Conservation (phyloP, 768 basidiomycete species). For the Phlegmacium glaucopus region DNA sequence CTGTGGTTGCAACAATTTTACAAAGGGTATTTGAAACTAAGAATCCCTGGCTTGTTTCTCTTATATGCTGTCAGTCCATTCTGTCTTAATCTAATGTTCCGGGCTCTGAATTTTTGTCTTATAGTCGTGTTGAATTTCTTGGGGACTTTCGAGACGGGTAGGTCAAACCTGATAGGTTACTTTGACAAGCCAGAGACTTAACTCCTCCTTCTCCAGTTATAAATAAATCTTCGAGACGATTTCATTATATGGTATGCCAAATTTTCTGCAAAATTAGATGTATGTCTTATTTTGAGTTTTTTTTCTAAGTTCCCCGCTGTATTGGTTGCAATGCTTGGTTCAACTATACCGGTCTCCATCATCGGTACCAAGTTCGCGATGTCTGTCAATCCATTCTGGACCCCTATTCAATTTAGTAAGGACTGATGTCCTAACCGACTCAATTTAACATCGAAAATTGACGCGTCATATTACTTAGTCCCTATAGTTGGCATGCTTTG, state of each 20-base stretch:
- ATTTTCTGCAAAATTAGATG: not conserved
- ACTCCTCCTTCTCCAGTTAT: slow-evolving; percentile 43
- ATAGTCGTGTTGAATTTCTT: slow-evolving; percentile 71
- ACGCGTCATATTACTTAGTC: slow-evolving; percentile 37
- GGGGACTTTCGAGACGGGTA: slow-evolving; percentile 76
- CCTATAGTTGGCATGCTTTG: slow-evolving; percentile 87
- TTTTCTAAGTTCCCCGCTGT: slow-evolving; percentile 57
- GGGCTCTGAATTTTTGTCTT: not conserved
- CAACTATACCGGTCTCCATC: slow-evolving; percentile 77
- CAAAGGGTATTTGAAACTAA: slow-evolving; percentile 74
- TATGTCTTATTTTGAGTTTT: not conserved
- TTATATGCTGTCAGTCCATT: slow-evolving; percentile 60
- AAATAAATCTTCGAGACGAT: slow-evolving; percentile 76
- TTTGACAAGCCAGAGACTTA: not conserved
- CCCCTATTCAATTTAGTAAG: slow-evolving; percentile 76
- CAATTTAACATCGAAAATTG: not conserved
- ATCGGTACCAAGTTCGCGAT: slow-evolving; percentile 76
- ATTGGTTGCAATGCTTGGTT: slow-evolving; percentile 64
- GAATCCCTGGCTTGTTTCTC: slow-evolving; percentile 70
- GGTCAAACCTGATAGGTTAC: slow-evolving; percentile 14
- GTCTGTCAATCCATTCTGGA: slow-evolving; percentile 78
- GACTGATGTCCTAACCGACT: not conserved
- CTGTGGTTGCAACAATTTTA: slow-evolving; percentile 65
- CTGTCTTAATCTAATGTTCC: not conserved
- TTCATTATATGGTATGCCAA: slow-evolving; percentile 61